phyloP scores from a whole-genome alignment of 352 stramenopile species.

The Pythium guiyangense region DNA sequence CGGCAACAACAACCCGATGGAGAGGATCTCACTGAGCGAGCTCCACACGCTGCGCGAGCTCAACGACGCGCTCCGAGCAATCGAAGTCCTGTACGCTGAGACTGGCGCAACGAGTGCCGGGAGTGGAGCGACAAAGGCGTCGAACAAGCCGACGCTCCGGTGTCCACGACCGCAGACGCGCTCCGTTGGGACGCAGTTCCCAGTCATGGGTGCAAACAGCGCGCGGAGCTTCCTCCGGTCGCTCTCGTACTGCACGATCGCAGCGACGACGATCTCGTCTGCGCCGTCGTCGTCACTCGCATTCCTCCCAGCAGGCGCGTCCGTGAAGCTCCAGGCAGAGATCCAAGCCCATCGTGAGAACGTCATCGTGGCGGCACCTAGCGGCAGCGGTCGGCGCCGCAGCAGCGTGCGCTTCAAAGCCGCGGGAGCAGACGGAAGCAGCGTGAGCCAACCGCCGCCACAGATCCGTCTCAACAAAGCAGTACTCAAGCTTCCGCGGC shows the following conservation, averaged over 20 bases:
- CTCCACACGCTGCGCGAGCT: conserved; percentile 33
- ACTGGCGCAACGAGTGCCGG: conserved; percentile 12
- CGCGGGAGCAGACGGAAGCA: not conserved
- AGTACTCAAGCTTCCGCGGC: conserved; percentile 26
- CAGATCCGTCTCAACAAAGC: conserved; percentile 27
- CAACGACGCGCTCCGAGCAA: conserved; percentile 23
- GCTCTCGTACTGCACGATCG: conserved; percentile 41
- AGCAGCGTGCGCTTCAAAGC: conserved; percentile 12
- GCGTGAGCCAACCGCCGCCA: conserved; percentile 2
- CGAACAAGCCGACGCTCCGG: not conserved
- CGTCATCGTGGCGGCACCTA: not conserved
- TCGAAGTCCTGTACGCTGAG: conserved; percentile 36
- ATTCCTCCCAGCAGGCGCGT: conserved; percentile 15
- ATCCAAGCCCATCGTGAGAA: conserved; percentile 3
- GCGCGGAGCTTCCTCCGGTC: conserved; percentile 22
- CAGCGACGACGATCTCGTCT: conserved; percentile 14
- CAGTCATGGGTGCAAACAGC: not conserved
- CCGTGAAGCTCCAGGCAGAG: conserved; percentile 4
- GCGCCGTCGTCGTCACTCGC: not conserved
- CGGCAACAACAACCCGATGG: conserved; percentile 19
- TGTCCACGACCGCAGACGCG: conserved; percentile 2
- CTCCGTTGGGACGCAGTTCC: conserved; percentile 27
- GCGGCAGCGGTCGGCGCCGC: conserved; percentile 25
- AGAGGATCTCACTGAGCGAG: conserved; percentile 28
- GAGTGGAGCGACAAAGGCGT: not conserved